A percentile compares a stretch with the other conserved stretches of the same genome.
These are phyloP conservation scores for Dysphania ambrosioides DNA, from an alignment of 148 eudicot genomes.

Conservation along the genomic window DNA sequence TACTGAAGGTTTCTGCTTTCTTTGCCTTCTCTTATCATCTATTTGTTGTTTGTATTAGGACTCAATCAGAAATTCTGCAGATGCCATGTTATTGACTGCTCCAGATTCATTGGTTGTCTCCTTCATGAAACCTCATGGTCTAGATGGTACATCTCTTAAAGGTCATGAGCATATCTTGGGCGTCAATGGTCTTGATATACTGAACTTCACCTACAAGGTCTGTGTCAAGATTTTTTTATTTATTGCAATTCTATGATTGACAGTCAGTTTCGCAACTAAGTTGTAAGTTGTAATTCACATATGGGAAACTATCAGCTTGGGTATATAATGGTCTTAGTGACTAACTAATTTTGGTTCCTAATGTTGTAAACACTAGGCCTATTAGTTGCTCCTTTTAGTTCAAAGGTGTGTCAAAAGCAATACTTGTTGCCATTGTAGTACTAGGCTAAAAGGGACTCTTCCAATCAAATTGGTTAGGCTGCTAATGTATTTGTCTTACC, in stretches of 20 bases:
- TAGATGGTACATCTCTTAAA: constrained; percentile 55
- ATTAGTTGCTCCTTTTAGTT: no score
- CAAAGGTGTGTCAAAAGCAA: no score
- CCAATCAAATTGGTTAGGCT: no score
- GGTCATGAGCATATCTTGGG: constrained; percentile 50
- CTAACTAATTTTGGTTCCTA: neutral
- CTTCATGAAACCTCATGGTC: constrained; percentile 44
- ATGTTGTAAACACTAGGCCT: neutral
- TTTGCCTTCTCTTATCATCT: neutral
- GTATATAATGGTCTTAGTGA: neutral
- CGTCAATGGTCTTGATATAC: constrained; percentile 79
- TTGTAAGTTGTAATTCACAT: no score
- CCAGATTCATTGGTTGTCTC: constrained; percentile 87
- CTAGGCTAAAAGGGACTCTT: no score
- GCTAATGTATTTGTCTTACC: no score
- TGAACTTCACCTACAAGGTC: constrained; percentile 87
- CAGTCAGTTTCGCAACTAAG: neutral
- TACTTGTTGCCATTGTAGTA: no score
- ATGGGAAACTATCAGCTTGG: neutral
- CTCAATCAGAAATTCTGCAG: constrained; percentile 87
- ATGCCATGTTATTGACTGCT: constrained; percentile 67
- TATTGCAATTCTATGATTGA: constrained; percentile 8
- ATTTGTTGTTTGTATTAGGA: constrained; percentile 46
- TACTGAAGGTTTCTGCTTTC: constrained; percentile 12
- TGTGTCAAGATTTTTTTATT: constrained; percentile 21